A percentile compares a stretch with the other conserved stretches of the same genome.
phyloP scores from a whole-genome alignment of 176 grass and related monocot species.

The Rhynchospora breviuscula region DNA sequence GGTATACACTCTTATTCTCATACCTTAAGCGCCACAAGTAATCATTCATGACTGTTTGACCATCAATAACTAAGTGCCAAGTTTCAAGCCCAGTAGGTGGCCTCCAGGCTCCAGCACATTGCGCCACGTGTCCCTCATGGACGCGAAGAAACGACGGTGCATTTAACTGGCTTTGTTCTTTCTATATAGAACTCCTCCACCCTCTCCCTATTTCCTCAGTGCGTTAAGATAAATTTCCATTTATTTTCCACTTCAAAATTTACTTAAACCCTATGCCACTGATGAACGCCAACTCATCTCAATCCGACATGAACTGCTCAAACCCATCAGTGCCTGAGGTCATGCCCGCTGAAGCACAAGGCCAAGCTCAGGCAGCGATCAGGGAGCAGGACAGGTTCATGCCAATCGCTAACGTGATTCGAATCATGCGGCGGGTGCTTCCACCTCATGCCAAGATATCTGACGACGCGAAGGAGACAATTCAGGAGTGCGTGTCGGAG shows the following conservation, averaged over 20 bases:
- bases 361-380: slow-evolving; percentile 1
- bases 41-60: slow-evolving; percentile 11
- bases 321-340: not conserved
- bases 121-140: slow-evolving; percentile 16
- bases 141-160: slow-evolving; percentile 10
- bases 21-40: not conserved
- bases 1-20: no score
- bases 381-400: slow-evolving; percentile 64
- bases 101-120: slow-evolving; percentile 1
- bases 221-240: not conserved
- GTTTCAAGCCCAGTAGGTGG: slow-evolving; percentile 21
- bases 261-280: not conserved
- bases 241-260: not conserved
- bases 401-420: slow-evolving; percentile 62
- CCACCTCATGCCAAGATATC: slow-evolving; percentile 65
- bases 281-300: not conserved
- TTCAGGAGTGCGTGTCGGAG: slow-evolving; percentile 78
- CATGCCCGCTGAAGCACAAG: not conserved
- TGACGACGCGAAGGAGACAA: slow-evolving; percentile 63
- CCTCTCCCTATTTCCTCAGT: not conserved
- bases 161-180: not conserved
- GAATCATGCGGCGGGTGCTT: slow-evolving; percentile 55
- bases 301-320: not conserved
- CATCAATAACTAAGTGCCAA: slow-evolving; percentile 15
- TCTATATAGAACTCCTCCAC: slow-evolving; percentile 5